Evolutionary conservation across 805 yeast species (phyloP).

Genomic region (Myxozyma monticola): DNA sequence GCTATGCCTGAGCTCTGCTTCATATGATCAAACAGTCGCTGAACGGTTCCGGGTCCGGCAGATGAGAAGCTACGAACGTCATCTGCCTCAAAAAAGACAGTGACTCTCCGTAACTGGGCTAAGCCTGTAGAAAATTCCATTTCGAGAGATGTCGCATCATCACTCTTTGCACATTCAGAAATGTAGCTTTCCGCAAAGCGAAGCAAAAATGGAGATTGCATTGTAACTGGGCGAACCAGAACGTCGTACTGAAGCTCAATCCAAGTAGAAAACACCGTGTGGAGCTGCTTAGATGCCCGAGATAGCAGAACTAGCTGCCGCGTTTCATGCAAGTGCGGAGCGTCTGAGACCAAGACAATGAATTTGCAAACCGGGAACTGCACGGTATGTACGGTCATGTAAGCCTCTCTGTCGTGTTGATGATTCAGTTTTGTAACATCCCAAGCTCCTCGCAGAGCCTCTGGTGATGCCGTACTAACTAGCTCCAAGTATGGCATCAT

Average conservation of each 20-base stretch:
- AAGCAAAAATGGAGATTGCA: slow-evolving; percentile 2
- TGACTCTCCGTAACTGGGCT: slow-evolving; percentile 1
- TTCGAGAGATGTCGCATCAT: background rate
- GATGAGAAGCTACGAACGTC: slow-evolving; percentile 6
- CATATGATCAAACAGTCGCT: slow-evolving; percentile 5
- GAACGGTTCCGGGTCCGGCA: background rate
- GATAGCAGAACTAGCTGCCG: slow-evolving; percentile 7
- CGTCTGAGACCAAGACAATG: slow-evolving; percentile 2
- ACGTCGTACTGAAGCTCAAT: slow-evolving; percentile 18
- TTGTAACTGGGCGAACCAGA: slow-evolving; percentile 1
- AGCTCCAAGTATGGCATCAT: slow-evolving; percentile 4
- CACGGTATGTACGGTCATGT: slow-evolving; percentile 4
- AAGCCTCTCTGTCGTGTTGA: background rate
- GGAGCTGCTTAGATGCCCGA: slow-evolving; percentile 11
- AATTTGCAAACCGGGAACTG: slow-evolving; percentile 9
- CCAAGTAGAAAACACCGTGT: slow-evolving; percentile 12
- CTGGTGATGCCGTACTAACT: background rate
- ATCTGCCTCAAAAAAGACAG: slow-evolving; percentile 9
- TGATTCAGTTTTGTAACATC: background rate
- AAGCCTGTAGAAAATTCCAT: slow-evolving; percentile 15
- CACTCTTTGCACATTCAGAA: background rate
- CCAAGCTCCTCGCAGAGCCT: slow-evolving; percentile 7
- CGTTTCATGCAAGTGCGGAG: background rate
- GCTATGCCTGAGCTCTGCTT: slow-evolving; percentile 9
- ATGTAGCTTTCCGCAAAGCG: slow-evolving; percentile 15